Evolutionary conservation across 805 yeast species (phyloP).

Genomic region (Lipomyces kockii): DNA sequence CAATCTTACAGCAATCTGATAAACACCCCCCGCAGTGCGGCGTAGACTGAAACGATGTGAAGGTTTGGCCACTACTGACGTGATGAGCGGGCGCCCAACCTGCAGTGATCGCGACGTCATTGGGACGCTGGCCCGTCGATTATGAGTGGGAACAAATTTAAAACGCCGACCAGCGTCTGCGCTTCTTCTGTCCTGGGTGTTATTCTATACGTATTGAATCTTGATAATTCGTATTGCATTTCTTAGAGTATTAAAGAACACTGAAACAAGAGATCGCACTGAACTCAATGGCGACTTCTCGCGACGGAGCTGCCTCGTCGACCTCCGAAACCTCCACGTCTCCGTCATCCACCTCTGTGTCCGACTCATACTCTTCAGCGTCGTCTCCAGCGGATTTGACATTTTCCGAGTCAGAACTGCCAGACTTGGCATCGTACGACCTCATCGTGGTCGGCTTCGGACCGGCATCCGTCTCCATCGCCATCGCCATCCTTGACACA

Average conservation of each 20-base stretch:
- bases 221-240: neutral
- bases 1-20: no score
- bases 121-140: neutral
- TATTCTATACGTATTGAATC: neutral
- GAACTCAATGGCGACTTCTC: neutral
- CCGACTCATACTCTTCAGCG: neutral
- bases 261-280: neutral
- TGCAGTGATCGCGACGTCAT: no score
- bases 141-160: neutral
- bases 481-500: conserved; percentile 34
- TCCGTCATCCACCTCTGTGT: neutral
- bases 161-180: neutral
- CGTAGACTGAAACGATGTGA: no score
- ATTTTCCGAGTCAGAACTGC: neutral
- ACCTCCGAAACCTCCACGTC: neutral
- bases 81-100: no score
- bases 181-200: neutral
- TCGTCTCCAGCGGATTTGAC: neutral
- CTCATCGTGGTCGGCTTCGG: conserved; percentile 40
- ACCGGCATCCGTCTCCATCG: conserved; percentile 39
- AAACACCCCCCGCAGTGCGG: no score
- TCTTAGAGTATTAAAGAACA: neutral
- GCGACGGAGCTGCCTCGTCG: neutral
- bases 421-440: conserved; percentile 15
- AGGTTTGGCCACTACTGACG: no score